Base-by-base conservation (phyloP, 345 rosid species). In the Gossypium mustelinum region DNA sequence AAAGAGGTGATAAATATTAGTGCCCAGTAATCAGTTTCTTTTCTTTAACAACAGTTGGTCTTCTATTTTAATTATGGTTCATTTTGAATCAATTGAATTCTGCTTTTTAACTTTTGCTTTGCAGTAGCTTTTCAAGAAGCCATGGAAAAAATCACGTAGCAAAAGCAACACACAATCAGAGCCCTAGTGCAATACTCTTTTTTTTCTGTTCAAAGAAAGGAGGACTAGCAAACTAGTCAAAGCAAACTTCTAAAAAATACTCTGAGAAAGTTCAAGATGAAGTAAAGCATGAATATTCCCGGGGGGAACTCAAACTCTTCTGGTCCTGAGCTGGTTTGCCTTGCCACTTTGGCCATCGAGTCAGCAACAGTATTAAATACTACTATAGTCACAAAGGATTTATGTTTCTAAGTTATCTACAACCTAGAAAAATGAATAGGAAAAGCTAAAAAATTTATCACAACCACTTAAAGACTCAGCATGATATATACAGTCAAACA, bases 71-170 rank as follows among this genome's bases (percentile, higher is more conserved):
- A 25, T 59, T 16, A 63, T 62, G 43, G 47, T 34, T 39, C 68
- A 34, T 63, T 39, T 61, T 13, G 9, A 13, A 6, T 34, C 3
- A 27, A 6, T 61, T 12, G 1, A 3, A 61, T 12, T 59, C 63
- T 24, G 39, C 39, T 11, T 59, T 59, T 59, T 59, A 59, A 11
- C 39, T 24, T 11, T 24, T 60, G 0, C 13, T 39, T 9, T 63
- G 12, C 20, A 63, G 68, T 24, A 63, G 13, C 22, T 63, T 63
- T 63, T 39, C 68, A 39, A 16, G 68, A 63, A 34, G 68, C 68
- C 13, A 25, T 60, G 2, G 64, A 14, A 63, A 63, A 63, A 63
- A 34, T 63, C 20, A 63, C 39, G 24, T 34, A 16, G 24, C 68
- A 39, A 63, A 39, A 63, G 48, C 66, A 61, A 29, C 17, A 13